Base-by-base conservation (phyloP, 805 yeast genomes). In the Starmerella tilneyi region DNA sequence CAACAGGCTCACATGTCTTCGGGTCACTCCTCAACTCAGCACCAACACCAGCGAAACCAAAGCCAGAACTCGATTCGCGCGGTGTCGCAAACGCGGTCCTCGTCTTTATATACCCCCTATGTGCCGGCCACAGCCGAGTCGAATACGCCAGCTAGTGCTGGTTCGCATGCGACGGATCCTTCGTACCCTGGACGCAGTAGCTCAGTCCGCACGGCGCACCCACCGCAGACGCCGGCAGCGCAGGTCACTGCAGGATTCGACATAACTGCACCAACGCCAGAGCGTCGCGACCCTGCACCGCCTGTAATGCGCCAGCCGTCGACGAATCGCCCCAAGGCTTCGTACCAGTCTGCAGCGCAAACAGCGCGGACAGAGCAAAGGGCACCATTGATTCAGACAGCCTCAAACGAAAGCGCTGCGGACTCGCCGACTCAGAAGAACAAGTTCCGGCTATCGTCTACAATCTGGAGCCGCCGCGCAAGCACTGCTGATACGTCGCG, bases 381-480 rank as follows among this genome's bases (percentile, higher is more conserved):
- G 27, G 38, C 28, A 4, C 9, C 38, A 27, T 20, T 27, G 16
- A 13, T 3, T 12, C 38, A 34, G 27, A 5, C 2, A 3, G 9
- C 15, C 15, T 13, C 38, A 13, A 20, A 30, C 7, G 33, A 15
- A 20, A 8, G 7, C 15, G 30, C n/a, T 28, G 30, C 30, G 13
- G 30, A 28, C 6, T n/a, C 30, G 11, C 27, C 8, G 27, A 26
- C 40, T 15, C 40, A 36, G 40, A 38, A 38, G 11, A 23, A 37
- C 23, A 31, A 33, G 31, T 45, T 41, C 34, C 40, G 48, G 13
- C 40, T 45, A 4, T 45, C 48, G 15, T 40, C 48, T 8, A 44
- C 29, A 7, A 11, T 33, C 12, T 42, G 45, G 45, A 6, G 41
- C 13, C 40, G 45, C n/a, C 13, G 29, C 22, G n/a, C 17, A 15